Percentiles rank a stretch among this genome's conserved stretches.
These are phyloP conservation scores for Prunella vulgaris DNA, from an alignment of 257 asterid species.

Conservation along the genomic window DNA sequence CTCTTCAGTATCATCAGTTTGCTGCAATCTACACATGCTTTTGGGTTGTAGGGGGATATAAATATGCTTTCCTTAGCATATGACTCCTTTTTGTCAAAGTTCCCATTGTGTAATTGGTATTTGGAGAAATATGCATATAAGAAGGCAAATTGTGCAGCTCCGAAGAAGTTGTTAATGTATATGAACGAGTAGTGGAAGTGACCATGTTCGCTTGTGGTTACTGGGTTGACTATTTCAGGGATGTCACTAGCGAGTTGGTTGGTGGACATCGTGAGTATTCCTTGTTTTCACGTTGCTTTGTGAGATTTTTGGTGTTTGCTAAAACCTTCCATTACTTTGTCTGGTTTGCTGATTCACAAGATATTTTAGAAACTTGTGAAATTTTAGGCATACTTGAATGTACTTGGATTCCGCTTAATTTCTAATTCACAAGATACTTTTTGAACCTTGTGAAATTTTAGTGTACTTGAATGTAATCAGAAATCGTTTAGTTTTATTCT, in stretches of 20 bases:
- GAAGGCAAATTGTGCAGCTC: slow-evolving; percentile 51
- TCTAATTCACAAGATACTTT: too few relatives aligned
- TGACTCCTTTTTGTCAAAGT: slow-evolving; percentile 58
- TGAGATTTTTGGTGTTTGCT: slow-evolving; percentile 5
- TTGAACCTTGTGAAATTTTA: too few relatives aligned
- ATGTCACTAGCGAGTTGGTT: slow-evolving; percentile 29
- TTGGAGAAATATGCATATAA: slow-evolving; percentile 72
- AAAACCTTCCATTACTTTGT: not conserved
- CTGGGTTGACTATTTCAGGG: slow-evolving; percentile 75
- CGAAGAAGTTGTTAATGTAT: too few relatives aligned
- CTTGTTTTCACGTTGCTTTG: not conserved
- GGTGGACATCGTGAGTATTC: slow-evolving; percentile 55
- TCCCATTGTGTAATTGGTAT: slow-evolving; percentile 89
- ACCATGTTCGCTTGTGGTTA: slow-evolving; percentile 69
- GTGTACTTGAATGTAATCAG: too few relatives aligned
- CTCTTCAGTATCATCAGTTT: slow-evolving; percentile 31
- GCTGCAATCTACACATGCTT: too few relatives aligned
- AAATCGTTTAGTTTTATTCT: too few relatives aligned
- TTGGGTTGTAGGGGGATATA: too few relatives aligned
- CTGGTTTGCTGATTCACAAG: slow-evolving; percentile 1
- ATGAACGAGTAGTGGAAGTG: slow-evolving; percentile 46
- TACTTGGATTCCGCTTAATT: not conserved
- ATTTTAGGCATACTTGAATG: not conserved
- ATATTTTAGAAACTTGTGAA: not conserved
- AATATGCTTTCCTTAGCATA: too few relatives aligned